Evolutionary conservation across 495 filamentous ascomycete species (phyloP).

Genomic region (Xylaria nigripes): DNA sequence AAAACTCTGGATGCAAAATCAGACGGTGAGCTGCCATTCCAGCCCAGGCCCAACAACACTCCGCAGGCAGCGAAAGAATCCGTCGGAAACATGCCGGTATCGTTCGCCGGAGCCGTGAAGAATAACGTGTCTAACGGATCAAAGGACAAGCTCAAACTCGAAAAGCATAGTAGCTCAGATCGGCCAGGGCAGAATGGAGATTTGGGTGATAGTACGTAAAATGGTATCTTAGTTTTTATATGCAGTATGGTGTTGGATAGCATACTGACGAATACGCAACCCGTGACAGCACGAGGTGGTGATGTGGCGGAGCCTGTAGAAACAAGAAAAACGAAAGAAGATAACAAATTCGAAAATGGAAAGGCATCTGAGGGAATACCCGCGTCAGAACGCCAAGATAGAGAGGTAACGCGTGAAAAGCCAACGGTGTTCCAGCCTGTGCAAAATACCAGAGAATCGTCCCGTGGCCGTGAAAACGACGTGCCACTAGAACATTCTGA

Average conservation of each 20-base stretch:
- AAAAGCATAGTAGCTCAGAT: background rate
- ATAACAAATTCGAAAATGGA: background rate
- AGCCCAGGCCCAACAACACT: background rate
- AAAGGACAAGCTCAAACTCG: conserved; percentile 4
- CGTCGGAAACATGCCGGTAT: background rate
- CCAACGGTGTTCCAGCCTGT: background rate
- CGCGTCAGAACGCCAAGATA: background rate
- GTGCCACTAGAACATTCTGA: background rate
- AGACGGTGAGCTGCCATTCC: conserved; percentile 9
- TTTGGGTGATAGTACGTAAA: conserved; percentile 1
- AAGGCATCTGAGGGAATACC: background rate
- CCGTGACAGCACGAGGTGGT: background rate
- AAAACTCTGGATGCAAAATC: conserved; percentile 2
- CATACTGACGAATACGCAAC: background rate
- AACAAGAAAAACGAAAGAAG: background rate
- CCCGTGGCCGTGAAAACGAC: background rate
- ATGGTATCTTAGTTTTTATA: background rate
- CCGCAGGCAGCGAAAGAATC: background rate
- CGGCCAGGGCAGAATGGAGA: background rate
- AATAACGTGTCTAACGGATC: conserved; percentile 6
- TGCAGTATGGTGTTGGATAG: background rate
- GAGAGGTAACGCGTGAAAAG: background rate
- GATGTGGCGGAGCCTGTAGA: background rate
- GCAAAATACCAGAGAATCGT: background rate
- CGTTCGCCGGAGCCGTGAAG: background rate